phyloP scores from a whole-genome alignment of 1,284 basidiomycete species.

The Ustilago xerochloae region DNA sequence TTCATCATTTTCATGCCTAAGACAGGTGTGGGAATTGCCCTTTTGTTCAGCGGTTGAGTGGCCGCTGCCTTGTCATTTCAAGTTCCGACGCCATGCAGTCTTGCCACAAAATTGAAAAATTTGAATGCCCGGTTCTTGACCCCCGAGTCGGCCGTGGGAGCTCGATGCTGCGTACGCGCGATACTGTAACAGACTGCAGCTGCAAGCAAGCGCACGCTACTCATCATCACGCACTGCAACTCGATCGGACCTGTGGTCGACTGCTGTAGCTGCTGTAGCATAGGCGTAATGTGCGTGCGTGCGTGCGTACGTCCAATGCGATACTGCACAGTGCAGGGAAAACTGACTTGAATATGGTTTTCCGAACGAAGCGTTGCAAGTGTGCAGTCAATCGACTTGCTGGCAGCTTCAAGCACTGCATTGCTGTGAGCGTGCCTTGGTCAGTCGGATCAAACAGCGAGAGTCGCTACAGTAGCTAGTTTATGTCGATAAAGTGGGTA shows the following conservation, averaged over 20 bases:
- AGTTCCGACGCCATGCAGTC: neutral
- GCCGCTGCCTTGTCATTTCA: neutral
- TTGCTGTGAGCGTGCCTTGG: neutral
- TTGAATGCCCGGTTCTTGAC: neutral
- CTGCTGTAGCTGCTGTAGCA: neutral
- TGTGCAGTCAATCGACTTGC: neutral
- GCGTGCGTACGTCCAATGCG: neutral
- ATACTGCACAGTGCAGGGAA: neutral
- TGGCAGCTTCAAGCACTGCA: neutral
- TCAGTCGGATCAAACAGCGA: too few species aligned
- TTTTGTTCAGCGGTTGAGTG: neutral
- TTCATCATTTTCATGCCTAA: neutral
- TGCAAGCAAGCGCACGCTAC: neutral
- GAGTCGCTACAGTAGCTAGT: too few species aligned
- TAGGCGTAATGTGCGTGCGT: too few species aligned
- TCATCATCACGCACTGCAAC: conserved; percentile 7
- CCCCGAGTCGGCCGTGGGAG: too few species aligned
- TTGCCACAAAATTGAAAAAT: neutral
- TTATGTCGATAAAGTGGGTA: too few species aligned
- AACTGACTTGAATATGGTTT: neutral
- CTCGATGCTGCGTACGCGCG: too few species aligned
- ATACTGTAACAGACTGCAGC: neutral
- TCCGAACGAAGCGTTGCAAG: too few species aligned
- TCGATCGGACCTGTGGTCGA: neutral
- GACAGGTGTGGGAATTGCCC: conserved; percentile 3